Percentiles rank a stretch among this genome's conserved stretches.
Conservation (phyloP, 257 asterid species). For the Penstemon barbatus region DNA sequence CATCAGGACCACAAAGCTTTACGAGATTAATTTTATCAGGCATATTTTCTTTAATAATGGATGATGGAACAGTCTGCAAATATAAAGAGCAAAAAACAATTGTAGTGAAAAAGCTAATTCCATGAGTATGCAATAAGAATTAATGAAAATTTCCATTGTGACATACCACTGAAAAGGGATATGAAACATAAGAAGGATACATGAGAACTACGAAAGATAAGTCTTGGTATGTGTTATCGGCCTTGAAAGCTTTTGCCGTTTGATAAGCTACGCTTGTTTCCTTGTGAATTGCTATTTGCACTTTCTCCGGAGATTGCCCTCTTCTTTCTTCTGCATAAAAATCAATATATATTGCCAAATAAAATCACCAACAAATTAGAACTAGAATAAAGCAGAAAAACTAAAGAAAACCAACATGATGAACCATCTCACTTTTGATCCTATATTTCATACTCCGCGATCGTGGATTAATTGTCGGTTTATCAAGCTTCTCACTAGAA, state of each 20-base stretch:
- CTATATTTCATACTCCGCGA: too few species aligned
- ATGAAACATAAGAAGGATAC: conserved; percentile 17
- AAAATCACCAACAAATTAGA: too few species aligned
- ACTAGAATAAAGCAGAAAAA: too few species aligned
- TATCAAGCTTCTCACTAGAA: neutral
- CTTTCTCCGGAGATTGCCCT: neutral
- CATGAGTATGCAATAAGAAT: neutral
- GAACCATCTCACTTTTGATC: too few species aligned
- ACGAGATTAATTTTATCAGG: neutral
- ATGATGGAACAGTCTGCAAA: conserved; percentile 19
- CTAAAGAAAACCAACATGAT: too few species aligned
- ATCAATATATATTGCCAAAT: too few species aligned
- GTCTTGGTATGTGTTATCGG: neutral
- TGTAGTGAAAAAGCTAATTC: neutral
- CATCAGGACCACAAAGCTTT: neutral
- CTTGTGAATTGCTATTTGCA: neutral
- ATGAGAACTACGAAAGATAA: conserved; percentile 20
- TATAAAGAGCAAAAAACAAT: neutral
- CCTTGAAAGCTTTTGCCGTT: conserved; percentile 22
- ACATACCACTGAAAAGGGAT: neutral
- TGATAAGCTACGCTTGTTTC: neutral
- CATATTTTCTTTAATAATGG: conserved; percentile 9
- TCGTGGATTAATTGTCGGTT: too few species aligned
- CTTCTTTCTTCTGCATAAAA: neutral
- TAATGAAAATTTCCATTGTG: neutral